Evolutionary conservation across 352 stramenopile genomes (phyloP).

Genomic region (Phytopythium vexans): DNA sequence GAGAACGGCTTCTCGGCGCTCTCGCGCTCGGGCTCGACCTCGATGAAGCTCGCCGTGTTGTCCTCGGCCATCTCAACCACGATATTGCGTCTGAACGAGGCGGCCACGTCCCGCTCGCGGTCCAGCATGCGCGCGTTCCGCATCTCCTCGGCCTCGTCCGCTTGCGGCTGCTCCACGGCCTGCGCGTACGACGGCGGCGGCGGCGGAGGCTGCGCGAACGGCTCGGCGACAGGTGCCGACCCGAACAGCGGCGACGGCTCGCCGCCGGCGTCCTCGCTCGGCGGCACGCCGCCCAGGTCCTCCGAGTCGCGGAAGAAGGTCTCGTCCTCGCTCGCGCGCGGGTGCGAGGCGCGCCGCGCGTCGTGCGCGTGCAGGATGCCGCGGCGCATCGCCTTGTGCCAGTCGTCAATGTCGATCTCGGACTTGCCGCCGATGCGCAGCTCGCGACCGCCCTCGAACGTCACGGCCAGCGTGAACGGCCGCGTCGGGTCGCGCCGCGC

Average conservation of each 20-base stretch:
- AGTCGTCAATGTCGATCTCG: constrained; percentile 67
- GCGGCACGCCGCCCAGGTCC: constrained; percentile 3
- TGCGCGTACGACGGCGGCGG: constrained; percentile 16
- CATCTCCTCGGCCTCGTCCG: constrained; percentile 7
- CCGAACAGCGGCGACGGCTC: constrained; percentile 28
- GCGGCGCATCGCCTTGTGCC: constrained; percentile 56
- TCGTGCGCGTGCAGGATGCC: constrained; percentile 37
- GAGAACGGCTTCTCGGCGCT: constrained; percentile 60
- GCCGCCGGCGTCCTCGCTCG: constrained; percentile 19
- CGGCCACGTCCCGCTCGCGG: constrained; percentile 28
- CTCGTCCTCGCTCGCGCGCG: constrained; percentile 18
- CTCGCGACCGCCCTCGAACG: constrained; percentile 60
- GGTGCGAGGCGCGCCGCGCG: constrained; percentile 21
- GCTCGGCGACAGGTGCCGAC: constrained; percentile 9
- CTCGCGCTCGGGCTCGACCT: constrained; percentile 36
- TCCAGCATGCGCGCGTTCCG: constrained; percentile 5
- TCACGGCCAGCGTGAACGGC: constrained; percentile 57
- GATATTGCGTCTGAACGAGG: constrained; percentile 60
- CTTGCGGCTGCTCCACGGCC: neutral
- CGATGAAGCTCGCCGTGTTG: constrained; percentile 65
- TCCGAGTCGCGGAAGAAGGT: constrained; percentile 8
- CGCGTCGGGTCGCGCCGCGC: constrained; percentile 52
- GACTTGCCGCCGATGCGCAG: constrained; percentile 61
- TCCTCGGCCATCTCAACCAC: constrained; percentile 52
- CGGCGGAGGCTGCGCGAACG: constrained; percentile 6